phyloP scores from a whole-genome alignment of 352 stramenopile species.

The Pythium dissimile region DNA sequence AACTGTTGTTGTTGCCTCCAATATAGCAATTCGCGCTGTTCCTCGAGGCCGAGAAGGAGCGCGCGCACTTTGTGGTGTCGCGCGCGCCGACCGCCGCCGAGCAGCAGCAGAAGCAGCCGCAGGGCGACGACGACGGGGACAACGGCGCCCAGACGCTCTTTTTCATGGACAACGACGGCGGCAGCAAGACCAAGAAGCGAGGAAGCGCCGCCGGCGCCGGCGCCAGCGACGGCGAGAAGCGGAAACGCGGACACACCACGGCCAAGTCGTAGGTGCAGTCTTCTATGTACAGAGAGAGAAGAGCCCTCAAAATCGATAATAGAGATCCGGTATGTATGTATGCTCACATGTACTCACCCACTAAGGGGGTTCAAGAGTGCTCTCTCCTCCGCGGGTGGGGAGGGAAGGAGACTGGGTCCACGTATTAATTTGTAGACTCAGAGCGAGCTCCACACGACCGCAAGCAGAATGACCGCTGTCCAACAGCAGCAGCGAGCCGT shows the following conservation, averaged over 20 bases:
- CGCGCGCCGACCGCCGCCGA: not conserved
- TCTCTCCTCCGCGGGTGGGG: too few relatives aligned
- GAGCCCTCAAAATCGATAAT: too few relatives aligned
- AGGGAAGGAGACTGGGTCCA: too few relatives aligned
- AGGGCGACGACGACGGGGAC: not conserved
- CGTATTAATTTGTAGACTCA: too few relatives aligned
- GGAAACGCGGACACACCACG: not conserved
- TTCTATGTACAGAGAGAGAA: too few relatives aligned
- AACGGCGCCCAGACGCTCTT: constrained; percentile 32
- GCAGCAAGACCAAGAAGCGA: constrained; percentile 12
- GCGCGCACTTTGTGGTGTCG: constrained; percentile 19
- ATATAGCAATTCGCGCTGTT: constrained; percentile 46
- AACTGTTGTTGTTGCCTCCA: not conserved
- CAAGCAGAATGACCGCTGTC: too few relatives aligned
- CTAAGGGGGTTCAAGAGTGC: too few relatives aligned
- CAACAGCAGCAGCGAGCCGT: too few relatives aligned
- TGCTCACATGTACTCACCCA: too few relatives aligned
- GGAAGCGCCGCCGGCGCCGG: not conserved
- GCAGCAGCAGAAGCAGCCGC: constrained; percentile 2
- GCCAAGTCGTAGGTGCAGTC: too few relatives aligned
- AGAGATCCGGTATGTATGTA: not conserved
- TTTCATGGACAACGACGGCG: constrained; percentile 57
- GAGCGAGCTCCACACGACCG: too few relatives aligned
- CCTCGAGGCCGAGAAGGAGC: constrained; percentile 27
- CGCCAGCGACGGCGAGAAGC: not conserved